Percentiles rank a stretch among this genome's conserved stretches.
Evolutionary conservation across 1,284 basidiomycete genomes (phyloP).

Genomic region (Ustilago trichophora): DNA sequence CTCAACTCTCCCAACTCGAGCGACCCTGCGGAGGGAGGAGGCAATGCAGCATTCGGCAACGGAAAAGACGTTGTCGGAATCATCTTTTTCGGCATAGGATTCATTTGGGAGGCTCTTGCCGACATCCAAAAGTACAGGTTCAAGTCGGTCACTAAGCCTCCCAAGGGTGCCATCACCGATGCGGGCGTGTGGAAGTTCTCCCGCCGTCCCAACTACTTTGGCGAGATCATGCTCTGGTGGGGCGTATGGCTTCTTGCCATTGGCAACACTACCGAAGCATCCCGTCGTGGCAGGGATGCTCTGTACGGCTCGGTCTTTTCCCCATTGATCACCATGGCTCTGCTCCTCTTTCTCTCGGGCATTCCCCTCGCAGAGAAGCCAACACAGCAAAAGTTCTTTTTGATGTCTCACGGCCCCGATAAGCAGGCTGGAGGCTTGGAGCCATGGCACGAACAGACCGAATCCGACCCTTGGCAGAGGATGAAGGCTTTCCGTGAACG

Average conservation of each 20-base stretch:
- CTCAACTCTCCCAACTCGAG: constrained; percentile 57
- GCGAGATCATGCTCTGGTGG: constrained; percentile 72
- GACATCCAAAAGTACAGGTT: constrained; percentile 73
- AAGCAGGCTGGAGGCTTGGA: constrained; percentile 35
- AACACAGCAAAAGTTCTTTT: constrained; percentile 74
- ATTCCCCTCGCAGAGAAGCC: constrained; percentile 79
- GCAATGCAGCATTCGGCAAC: constrained; percentile 44
- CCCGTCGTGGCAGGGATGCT: constrained; percentile 30
- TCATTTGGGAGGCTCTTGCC: constrained; percentile 73
- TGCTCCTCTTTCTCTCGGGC: constrained; percentile 72
- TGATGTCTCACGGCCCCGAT: constrained; percentile 69
- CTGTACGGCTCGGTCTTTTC: constrained; percentile 58
- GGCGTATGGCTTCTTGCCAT: constrained; percentile 52
- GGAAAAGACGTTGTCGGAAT: constrained; percentile 75
- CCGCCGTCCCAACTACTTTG: constrained; percentile 77
- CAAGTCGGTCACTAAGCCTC: constrained; percentile 48
- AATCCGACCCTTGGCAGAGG: constrained; percentile 56
- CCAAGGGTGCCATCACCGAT: constrained; percentile 57
- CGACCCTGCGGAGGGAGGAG: constrained; percentile 36
- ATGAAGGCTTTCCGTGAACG: constrained; percentile 61
- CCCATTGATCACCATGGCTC: constrained; percentile 59
- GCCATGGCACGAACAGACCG: constrained; percentile 45
- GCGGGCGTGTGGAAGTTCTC: constrained; percentile 49
- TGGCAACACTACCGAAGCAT: constrained; percentile 27
- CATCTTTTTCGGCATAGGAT: constrained; percentile 75